Evolutionary conservation across 2,329 filamentous ascomycete genomes (phyloP), one percentile per base, ranked within the genome.

Genomic region (Metarhizium album): DNA sequence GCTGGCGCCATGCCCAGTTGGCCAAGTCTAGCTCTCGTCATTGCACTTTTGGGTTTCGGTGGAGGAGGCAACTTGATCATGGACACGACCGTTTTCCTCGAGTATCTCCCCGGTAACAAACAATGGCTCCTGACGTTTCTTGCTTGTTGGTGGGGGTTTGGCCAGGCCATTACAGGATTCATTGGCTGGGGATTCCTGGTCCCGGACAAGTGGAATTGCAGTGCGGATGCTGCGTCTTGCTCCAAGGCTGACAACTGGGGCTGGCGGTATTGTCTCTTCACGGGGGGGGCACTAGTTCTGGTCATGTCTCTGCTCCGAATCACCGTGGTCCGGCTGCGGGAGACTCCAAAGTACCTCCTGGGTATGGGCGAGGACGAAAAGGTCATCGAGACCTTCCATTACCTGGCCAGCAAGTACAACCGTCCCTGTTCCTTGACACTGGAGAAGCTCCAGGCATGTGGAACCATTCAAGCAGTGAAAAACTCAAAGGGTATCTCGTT

Each of bases 1-100:
- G 84, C 83, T 1, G 86, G 84, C 3, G 80, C 78, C 1, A 75
- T 79, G 52, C 84, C 84, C 2, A 84, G 74, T 55, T 90, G 83
- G 82, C 67, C 75, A 2, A 75, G 78, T 0, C 70, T 87, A 13
- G 82, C 79, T 0, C 64, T 84, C 22, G 86, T 87, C 59, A 74
- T 84, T 29, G 76, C 75, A 13, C 63, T 87, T 42, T 70, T 79
- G 31, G 76, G 80, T 2, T 86, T 87, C 55, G 83, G 83, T 2
- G 70, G 68, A 6, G 73, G 72, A 16, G 74, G 74, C 7, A 78
- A 78, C 50, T 65, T 76, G 8, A 70, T 74, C 16, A 69, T 78
- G 45, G 74, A 78, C 60, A 72, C 70, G 31, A 72, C 72, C 53
- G 72, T 78, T 40, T 76, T 77, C 57, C 63, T 78, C 20, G 74